Evolutionary conservation across 495 filamentous ascomycete genomes (phyloP).

Genomic region (Hypoxylon lenormandii): DNA sequence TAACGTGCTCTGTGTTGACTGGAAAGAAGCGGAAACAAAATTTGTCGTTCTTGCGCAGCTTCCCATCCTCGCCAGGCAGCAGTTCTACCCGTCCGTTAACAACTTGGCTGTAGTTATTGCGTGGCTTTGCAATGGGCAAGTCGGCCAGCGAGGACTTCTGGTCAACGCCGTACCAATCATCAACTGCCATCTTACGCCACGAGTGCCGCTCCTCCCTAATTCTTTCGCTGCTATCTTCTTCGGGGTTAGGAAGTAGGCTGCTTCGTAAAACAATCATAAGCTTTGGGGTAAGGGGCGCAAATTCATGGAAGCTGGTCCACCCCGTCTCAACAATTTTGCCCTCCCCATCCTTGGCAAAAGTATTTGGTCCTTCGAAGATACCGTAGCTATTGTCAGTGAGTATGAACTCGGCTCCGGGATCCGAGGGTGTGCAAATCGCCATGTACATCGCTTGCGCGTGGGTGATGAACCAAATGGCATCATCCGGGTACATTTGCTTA

Average conservation of each 20-base stretch:
- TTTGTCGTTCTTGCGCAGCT: too few species aligned
- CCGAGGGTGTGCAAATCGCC: constrained; percentile 59
- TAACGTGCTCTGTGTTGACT: too few species aligned
- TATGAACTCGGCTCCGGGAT: constrained; percentile 61
- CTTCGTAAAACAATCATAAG: constrained; percentile 63
- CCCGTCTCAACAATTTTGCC: constrained; percentile 24
- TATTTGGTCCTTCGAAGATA: constrained; percentile 62
- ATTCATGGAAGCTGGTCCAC: constrained; percentile 52
- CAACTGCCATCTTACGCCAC: constrained; percentile 2
- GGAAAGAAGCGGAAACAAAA: too few species aligned
- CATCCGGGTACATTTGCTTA: constrained; percentile 54
- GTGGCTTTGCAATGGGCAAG: too few species aligned
- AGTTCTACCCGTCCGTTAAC: too few species aligned
- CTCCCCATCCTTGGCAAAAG: constrained; percentile 19
- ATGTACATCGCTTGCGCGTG: constrained; percentile 58
- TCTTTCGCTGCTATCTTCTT: constrained; percentile 14
- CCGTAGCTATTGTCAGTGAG: constrained; percentile 62
- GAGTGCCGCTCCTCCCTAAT: constrained; percentile 27
- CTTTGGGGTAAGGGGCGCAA: constrained; percentile 64
- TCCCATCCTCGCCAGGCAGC: too few species aligned
- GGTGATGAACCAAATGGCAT: constrained; percentile 59
- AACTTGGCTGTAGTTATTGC: too few species aligned
- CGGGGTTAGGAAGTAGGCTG: constrained; percentile 43
- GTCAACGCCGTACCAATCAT: constrained; percentile 4
- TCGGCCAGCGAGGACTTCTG: background rate